Conservation (phyloP, 164 flowering plant genomes). For the Echeveria elegans region DNA sequence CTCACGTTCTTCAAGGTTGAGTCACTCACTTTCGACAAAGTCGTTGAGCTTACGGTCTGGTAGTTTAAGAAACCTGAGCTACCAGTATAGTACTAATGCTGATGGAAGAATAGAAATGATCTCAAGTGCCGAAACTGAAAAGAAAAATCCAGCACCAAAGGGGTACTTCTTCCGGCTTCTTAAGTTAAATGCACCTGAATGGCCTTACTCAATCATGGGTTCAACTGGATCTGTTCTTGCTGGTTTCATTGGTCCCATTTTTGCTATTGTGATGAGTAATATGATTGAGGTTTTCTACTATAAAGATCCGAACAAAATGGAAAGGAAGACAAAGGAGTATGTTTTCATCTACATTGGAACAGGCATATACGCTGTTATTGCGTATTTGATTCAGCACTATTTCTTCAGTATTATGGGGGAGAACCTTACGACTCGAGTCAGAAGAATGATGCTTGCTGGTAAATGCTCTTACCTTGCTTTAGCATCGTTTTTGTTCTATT, state of each 20-base stretch:
- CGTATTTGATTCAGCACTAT: constrained; percentile 87
- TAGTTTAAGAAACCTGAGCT: constrained; percentile 86
- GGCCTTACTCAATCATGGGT: constrained; percentile 93
- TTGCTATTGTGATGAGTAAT: constrained; percentile 96
- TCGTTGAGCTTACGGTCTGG: constrained; percentile 92
- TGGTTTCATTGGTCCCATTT: constrained; percentile 90
- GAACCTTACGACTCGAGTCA: constrained; percentile 89
- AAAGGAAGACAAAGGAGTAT: constrained; percentile 75
- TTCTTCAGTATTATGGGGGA: constrained; percentile 97
- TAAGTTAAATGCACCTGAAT: constrained; percentile 84
- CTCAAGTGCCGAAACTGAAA: constrained; percentile 77
- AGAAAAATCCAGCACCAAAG: constrained; percentile 72
- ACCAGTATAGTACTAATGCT: constrained; percentile 88
- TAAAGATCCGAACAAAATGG: constrained; percentile 57
- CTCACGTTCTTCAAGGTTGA: constrained; percentile 74
- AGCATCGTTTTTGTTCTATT: background rate
- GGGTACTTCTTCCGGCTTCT: constrained; percentile 77
- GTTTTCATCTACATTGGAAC: constrained; percentile 90
- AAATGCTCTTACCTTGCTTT: background rate
- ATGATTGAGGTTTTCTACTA: constrained; percentile 99
- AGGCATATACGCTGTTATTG: constrained; percentile 84
- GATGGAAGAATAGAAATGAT: constrained; percentile 97
- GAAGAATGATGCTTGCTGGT: constrained; percentile 99
- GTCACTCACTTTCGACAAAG: constrained; percentile 89
- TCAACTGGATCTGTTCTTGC: constrained; percentile 84